Percentiles rank a stretch among this genome's conserved stretches.
Evolutionary conservation across 805 yeast species (phyloP).

Genomic region (Wickerhamomyces pijperi): DNA sequence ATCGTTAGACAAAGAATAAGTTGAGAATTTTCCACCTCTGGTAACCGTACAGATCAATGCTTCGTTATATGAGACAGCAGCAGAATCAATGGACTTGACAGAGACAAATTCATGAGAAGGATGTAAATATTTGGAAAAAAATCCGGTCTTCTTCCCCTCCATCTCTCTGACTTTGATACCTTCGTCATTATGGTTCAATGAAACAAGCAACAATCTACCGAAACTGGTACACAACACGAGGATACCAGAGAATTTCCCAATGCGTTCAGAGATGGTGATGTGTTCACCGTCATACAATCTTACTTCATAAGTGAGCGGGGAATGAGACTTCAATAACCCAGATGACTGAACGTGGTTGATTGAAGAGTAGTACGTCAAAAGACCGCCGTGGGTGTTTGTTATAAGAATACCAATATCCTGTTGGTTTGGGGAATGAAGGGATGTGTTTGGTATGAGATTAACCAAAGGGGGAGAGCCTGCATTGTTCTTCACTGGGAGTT

Average conservation of each 20-base stretch:
- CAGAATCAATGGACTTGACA: constrained; percentile 26
- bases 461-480: too few species aligned
- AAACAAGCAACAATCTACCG: constrained; percentile 52
- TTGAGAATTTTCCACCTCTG: constrained; percentile 31
- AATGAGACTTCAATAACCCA: constrained; percentile 36
- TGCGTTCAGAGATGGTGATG: constrained; percentile 42
- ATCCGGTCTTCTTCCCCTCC: constrained; percentile 21
- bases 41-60: constrained; percentile 30
- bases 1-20: constrained; percentile 37
- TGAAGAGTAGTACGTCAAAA: constrained; percentile 59
- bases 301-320: constrained; percentile 25
- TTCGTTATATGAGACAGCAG: constrained; percentile 10
- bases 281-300: constrained; percentile 41
- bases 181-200: constrained; percentile 25
- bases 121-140: constrained; percentile 20
- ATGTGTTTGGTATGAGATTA: too few species aligned
- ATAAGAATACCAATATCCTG: too few species aligned
- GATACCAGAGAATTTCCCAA: constrained; percentile 68
- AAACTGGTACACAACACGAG: constrained; percentile 45
- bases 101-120: constrained; percentile 38
- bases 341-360: constrained; percentile 60
- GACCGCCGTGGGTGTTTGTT: constrained; percentile 39
- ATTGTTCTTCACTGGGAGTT: too few species aligned
- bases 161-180: constrained; percentile 26
- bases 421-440: too few species aligned